A percentile compares a stretch with the other conserved stretches of the same genome.
phyloP scores from a whole-genome alignment of 176 grass and related monocot species.

The Bolboschoenus planiculmis region DNA sequence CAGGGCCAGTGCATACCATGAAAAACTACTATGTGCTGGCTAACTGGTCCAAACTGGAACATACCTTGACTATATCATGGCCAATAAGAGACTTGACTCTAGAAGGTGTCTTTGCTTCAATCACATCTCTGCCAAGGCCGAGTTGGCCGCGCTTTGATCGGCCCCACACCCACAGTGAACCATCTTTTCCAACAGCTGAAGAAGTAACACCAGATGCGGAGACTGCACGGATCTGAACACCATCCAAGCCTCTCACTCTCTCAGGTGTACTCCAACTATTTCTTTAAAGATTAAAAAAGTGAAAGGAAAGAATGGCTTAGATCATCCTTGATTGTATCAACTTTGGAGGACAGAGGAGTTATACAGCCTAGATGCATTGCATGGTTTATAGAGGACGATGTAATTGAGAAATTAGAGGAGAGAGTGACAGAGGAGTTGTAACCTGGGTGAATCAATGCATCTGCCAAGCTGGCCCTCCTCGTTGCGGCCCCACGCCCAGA shows the following conservation, averaged over 20 bases:
- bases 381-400: too few relatives aligned
- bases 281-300: constrained; percentile 35
- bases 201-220: constrained; percentile 81
- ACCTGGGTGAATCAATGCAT: constrained; percentile 41
- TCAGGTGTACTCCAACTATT: constrained; percentile 65
- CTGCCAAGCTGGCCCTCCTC: constrained; percentile 73
- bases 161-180: constrained; percentile 83
- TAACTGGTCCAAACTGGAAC: not conserved
- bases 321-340: not conserved
- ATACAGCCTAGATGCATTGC: too few relatives aligned
- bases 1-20: not conserved
- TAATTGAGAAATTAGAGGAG: too few relatives aligned
- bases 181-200: constrained; percentile 62
- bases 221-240: constrained; percentile 55
- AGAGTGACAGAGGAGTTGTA: not conserved
- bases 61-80: constrained; percentile 66
- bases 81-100: constrained; percentile 50
- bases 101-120: constrained; percentile 40
- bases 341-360: too few relatives aligned
- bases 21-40: not conserved
- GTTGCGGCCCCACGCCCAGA: constrained; percentile 93
- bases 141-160: constrained; percentile 88
- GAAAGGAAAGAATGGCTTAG: not conserved
- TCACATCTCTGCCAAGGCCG: constrained; percentile 59
- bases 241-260: constrained; percentile 62